Evolutionary conservation across 2,329 filamentous ascomycete species (phyloP), one percentile per base, ranked within the genome.

Genomic region (Cercospora zeae-maydis): DNA sequence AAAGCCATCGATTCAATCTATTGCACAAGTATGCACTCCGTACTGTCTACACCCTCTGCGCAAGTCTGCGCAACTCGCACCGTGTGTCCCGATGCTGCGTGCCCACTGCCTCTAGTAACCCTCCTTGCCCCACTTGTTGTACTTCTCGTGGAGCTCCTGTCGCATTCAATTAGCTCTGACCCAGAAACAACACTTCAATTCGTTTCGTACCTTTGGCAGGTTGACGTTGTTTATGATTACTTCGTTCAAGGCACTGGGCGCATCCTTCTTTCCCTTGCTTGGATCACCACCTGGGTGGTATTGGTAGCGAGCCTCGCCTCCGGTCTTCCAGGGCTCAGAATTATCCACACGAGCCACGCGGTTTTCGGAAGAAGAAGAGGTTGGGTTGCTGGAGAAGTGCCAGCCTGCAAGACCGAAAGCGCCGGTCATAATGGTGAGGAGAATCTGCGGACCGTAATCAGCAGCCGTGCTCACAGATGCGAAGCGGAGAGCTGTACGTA

Each of bases 101-200:
- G n/a, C n/a, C n/a, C n/a, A n/a, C n/a, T n/a, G n/a, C n/a, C n/a
- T 70, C 68, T 74, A 91, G 81, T 90, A 98, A 72, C 92, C 93
- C 71, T 98, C 95, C 87, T 98, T 98, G 79, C 95, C 95, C 87
- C 91, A 98, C 85, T 99, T 99, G 90, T 99, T 99, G 87, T 89
- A 98, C 82, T 89, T 90, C 73, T 99, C 95, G 82, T 99, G 95
- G 69, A 97, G 86, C 74, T 89, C 85, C 91, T 96, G 73, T 62
- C 37, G 45, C 42, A 55, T 1, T 36, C 1, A 24, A 39, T 49
- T 1, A 36, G n/a, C 56, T 42, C 37, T 16, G 21, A 33, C 3
- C 3, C 37, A 5, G 13, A 30, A 31, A 9, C 19, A n/a, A 19
- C 47, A 14, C 24, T 11, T 59, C 13, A 55, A 37, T 47, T 6